Evolutionary conservation across 225 moss, liverwort and hornwort genomes (phyloP), one percentile per base, ranked within the genome.

Genomic region (Ulota crispa): DNA sequence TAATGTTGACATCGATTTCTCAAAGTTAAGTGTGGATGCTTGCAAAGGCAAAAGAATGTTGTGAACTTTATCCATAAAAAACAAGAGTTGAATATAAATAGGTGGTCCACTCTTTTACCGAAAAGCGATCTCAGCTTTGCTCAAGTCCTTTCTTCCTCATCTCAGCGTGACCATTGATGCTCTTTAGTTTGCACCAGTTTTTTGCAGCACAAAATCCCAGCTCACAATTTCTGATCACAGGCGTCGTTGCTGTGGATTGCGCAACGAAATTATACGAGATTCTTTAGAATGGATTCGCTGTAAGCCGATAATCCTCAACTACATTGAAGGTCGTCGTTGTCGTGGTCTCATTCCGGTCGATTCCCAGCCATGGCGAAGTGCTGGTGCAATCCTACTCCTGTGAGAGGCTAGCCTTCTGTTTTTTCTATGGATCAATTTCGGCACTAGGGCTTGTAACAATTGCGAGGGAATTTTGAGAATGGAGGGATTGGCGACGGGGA

Each of bases 401-500:
- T 4, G 72, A 19, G 39, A 77, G 12, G 26, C 26, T 26, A 12
- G 3, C 8, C 28, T 41, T 59, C 18, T 24, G 41, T 62, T 30
- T 63, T 63, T 73, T 18, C 23, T n/a, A 67, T 62, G 80, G 72
- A 34, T 67, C 23, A 18, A 56, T 43, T 68, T 68, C 55, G 43
- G 61, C 64, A 30, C 3, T 54, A 45, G 24, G 21, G 20, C n/a
- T 71, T 32, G 36, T 1, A 63, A 50, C 39, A 57, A 62, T 64
- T 24, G 59, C 30, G 26, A 69, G 55, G 56, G 71, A 39, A 19
- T 64, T 7, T 68, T 10, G 70, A 85, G 67, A 28, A 85, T 88
- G 88, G 82, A 82, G 67, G 82, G 77, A 70, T 75, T 84, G 75
- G 47, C 79, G 75, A 76, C 47, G 65, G 66, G 82, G 79, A 82